Percentiles rank a stretch among this genome's conserved stretches.
phyloP scores from a whole-genome alignment of 257 asterid genomes.

The Salvia hispanica region DNA sequence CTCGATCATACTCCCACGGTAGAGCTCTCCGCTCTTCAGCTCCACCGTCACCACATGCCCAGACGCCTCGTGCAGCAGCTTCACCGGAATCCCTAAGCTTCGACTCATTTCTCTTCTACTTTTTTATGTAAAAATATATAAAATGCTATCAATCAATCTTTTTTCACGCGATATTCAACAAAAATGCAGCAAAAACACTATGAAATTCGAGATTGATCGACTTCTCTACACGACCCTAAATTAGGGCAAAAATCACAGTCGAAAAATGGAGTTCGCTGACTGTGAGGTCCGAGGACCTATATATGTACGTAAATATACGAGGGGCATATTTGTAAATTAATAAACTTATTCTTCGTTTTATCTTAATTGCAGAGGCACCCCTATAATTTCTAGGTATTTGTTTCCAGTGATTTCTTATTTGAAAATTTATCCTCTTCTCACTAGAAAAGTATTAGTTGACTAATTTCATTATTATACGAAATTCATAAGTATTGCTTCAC shows the following conservation, averaged over 20 bases:
- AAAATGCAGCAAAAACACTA: constrained; percentile 14
- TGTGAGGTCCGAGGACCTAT: too few relatives aligned
- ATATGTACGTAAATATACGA: neutral
- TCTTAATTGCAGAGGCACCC: constrained; percentile 25
- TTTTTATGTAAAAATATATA: neutral
- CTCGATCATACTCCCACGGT: constrained; percentile 87
- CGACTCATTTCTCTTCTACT: constrained; percentile 58
- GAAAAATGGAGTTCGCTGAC: neutral
- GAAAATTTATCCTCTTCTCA: too few relatives aligned
- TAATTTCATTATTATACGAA: too few relatives aligned
- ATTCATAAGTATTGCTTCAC: too few relatives aligned
- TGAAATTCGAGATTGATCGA: neutral
- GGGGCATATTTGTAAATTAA: constrained; percentile 22
- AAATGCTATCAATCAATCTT: neutral
- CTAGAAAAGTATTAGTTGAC: too few relatives aligned
- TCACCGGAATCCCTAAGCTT: constrained; percentile 93
- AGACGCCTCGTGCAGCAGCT: constrained; percentile 95
- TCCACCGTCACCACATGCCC: constrained; percentile 92
- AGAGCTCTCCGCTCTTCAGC: constrained; percentile 91
- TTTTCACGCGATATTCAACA: neutral
- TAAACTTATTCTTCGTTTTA: neutral
- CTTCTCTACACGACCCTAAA: neutral
- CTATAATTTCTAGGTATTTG: constrained; percentile 7
- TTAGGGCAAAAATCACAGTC: constrained; percentile 36
- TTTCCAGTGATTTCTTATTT: too few relatives aligned